A percentile compares a stretch with the other conserved stretches of the same genome.
Conservation (phyloP, 1,139 yeast genomes). For the Geotrichum europaeum region DNA sequence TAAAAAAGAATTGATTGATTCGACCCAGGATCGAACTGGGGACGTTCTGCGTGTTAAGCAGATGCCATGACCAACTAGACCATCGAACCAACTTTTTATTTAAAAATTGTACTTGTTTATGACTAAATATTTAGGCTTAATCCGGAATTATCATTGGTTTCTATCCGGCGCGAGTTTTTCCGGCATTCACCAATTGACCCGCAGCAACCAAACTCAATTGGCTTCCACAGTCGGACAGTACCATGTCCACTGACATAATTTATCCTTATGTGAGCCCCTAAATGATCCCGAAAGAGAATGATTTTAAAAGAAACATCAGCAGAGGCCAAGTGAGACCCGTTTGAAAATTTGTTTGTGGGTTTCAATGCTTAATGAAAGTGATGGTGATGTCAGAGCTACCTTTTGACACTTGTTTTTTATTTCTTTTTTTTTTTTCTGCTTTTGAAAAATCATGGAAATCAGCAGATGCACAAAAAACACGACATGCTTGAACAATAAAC, state of each 20-base stretch:
- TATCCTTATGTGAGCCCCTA: background rate
- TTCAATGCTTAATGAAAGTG: background rate
- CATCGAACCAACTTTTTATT: constrained; percentile 51
- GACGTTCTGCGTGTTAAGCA: constrained; percentile 99
- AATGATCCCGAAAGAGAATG: background rate
- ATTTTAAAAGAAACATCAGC: background rate
- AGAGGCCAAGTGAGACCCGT: background rate
- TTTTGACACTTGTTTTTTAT: background rate
- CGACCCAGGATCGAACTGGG: constrained; percentile 99
- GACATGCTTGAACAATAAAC: background rate
- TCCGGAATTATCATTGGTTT: too few species aligned
- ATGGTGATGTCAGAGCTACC: background rate
- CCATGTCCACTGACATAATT: background rate
- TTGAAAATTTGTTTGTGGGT: background rate
- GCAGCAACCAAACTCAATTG: background rate
- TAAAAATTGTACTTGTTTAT: background rate
- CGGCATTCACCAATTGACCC: background rate
- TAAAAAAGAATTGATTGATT: constrained; percentile 47
- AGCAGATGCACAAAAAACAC: background rate
- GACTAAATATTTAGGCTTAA: too few species aligned
- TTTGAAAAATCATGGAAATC: background rate
- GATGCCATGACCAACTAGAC: constrained; percentile 99
- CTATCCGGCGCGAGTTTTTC: background rate
- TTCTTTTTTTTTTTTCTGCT: background rate
- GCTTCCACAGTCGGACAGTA: background rate